phyloP scores from a whole-genome alignment of 73 alveolate genomes.

The Effrenium voratum region DNA sequence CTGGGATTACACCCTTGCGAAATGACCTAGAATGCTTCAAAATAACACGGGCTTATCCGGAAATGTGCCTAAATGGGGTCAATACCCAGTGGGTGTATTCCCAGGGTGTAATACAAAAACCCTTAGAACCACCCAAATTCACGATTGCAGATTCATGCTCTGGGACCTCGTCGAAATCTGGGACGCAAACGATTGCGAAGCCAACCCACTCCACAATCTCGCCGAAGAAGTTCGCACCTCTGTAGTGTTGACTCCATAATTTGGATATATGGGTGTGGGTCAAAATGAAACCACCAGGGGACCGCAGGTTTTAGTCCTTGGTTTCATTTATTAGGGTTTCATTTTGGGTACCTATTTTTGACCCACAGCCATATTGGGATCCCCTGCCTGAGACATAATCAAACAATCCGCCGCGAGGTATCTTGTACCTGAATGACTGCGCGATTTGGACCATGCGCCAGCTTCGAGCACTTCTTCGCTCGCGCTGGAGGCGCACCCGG shows the following conservation, averaged over 20 bases:
- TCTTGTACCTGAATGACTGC: constrained; percentile 61
- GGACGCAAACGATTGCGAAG: constrained; percentile 16
- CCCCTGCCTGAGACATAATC: constrained; percentile 48
- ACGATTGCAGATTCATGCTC: background rate
- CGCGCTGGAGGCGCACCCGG: constrained; percentile 8
- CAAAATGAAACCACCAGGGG: too few species aligned
- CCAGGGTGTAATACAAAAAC: too few species aligned
- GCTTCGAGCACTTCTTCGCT: background rate
- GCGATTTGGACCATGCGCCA: background rate
- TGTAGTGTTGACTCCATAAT: too few species aligned
- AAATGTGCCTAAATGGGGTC: too few species aligned
- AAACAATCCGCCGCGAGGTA: constrained; percentile 67
- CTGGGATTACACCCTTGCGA: background rate
- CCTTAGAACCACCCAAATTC: too few species aligned
- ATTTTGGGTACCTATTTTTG: too few species aligned
- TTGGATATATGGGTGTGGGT: too few species aligned
- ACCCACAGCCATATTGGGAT: background rate
- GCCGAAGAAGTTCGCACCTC: constrained; percentile 78
- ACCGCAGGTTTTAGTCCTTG: too few species aligned
- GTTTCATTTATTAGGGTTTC: too few species aligned
- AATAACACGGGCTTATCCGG: background rate
- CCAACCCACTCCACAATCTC: constrained; percentile 77
- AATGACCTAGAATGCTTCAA: background rate
- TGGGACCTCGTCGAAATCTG: background rate
- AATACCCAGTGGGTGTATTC: too few species aligned